Conservation (phyloP, 192 early-diverging fungal genomes). For the Dispira simplex region DNA sequence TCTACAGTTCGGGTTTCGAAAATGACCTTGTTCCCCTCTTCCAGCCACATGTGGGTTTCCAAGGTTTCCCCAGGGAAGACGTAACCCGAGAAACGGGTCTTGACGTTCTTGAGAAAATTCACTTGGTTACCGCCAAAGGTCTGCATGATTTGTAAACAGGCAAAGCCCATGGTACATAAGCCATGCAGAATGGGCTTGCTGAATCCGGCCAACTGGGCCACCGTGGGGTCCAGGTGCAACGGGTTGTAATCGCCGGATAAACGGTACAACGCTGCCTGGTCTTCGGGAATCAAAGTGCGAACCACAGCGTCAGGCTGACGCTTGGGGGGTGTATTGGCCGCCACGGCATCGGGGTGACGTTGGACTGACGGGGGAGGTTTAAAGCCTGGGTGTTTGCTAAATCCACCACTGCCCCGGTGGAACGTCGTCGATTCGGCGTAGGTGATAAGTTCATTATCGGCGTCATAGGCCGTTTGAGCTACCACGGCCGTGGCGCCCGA, state of each 20-base stretch:
- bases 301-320: constrained; percentile 74
- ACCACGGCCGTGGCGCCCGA: constrained; percentile 73
- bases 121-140: constrained; percentile 53
- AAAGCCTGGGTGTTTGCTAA: constrained; percentile 63
- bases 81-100: constrained; percentile 75
- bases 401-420: constrained; percentile 83
- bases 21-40: constrained; percentile 59
- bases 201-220: constrained; percentile 89
- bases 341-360: constrained; percentile 59
- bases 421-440: constrained; percentile 87
- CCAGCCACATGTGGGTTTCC: constrained; percentile 89
- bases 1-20: constrained; percentile 94
- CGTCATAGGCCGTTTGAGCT: constrained; percentile 70
- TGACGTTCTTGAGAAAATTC: constrained; percentile 62
- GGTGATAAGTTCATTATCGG: constrained; percentile 52
- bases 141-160: constrained; percentile 77
- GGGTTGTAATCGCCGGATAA: constrained; percentile 94
- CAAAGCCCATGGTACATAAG: constrained; percentile 83
- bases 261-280: constrained; percentile 93
- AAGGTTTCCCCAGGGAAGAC: constrained; percentile 97
- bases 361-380: constrained; percentile 15
- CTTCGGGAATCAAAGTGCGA: constrained; percentile 73
- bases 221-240: constrained; percentile 91
- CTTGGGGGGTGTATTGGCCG: constrained; percentile 60
- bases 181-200: constrained; percentile 96